Conservation (phyloP, 345 rosid genomes). For the Adansonia digitata region DNA sequence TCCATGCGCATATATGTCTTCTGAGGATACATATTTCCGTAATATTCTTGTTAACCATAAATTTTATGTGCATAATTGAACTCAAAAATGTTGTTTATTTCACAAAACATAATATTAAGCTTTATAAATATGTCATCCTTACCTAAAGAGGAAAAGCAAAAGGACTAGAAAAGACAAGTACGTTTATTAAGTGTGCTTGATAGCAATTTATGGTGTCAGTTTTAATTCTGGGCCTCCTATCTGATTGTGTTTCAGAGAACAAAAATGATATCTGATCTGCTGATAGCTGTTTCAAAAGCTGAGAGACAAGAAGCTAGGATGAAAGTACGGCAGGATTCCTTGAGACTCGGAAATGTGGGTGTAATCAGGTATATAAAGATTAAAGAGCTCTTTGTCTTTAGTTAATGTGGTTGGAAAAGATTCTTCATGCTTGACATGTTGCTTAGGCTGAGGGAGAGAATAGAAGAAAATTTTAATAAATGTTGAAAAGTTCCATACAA, state of each 20-base stretch:
- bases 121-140: not conserved
- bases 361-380: slow-evolving; percentile 64
- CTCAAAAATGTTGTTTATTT: not conserved
- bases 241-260: slow-evolving; percentile 59
- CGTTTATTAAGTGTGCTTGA: not conserved
- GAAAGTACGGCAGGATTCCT: slow-evolving; percentile 92
- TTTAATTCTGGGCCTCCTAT: slow-evolving; percentile 11
- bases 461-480: not conserved
- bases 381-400: not conserved
- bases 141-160: not conserved
- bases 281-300: slow-evolving; percentile 92
- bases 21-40: not conserved
- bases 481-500: not conserved
- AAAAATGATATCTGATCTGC: slow-evolving; percentile 84
- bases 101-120: not conserved
- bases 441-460: not conserved
- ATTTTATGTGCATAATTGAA: not conserved
- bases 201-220: not conserved
- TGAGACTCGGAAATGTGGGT: slow-evolving; percentile 96
- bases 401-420: not conserved
- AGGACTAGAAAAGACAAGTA: not conserved
- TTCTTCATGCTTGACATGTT: not conserved
- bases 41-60: not conserved
- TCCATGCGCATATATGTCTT: not conserved
- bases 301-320: slow-evolving; percentile 97